Evolutionary conservation across 257 asterid genomes (phyloP).

Genomic region (Solanum bulbocastanum): DNA sequence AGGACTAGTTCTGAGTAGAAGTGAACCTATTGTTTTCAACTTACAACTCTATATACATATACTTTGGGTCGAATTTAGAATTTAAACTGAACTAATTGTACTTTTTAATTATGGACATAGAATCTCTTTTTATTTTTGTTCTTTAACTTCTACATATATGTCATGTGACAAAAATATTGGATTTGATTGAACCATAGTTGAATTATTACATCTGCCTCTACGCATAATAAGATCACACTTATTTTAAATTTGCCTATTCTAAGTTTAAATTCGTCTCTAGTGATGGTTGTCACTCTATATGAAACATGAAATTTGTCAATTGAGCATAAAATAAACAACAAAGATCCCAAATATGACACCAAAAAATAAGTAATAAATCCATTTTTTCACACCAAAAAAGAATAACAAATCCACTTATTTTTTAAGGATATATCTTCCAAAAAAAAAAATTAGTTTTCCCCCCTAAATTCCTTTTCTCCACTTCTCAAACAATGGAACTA

Average conservation of each 20-base stretch:
- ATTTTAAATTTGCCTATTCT: not conserved
- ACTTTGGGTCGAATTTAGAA: not conserved
- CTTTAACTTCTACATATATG: not conserved
- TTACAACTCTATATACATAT: not conserved
- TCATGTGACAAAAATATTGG: not conserved
- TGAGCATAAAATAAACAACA: too few species aligned
- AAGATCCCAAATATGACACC: not conserved
- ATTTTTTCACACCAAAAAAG: too few species aligned
- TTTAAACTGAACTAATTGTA: not conserved
- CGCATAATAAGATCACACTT: not conserved
- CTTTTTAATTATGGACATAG: not conserved
- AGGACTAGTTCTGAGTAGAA: not conserved
- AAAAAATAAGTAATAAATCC: too few species aligned
- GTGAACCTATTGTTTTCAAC: not conserved
- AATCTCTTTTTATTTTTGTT: not conserved
- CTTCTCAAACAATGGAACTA: not conserved
- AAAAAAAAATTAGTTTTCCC: too few species aligned
- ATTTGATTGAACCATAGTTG: not conserved
- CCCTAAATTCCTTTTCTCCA: too few species aligned
- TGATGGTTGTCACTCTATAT: not conserved
- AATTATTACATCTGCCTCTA: accelerated
- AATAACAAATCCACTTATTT: too few species aligned
- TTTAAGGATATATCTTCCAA: too few species aligned
- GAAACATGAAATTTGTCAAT: too few species aligned
- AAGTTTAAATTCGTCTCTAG: too few species aligned